Conservation (phyloP, 176 grass and related monocot genomes). For the Ensete ventricosum region DNA sequence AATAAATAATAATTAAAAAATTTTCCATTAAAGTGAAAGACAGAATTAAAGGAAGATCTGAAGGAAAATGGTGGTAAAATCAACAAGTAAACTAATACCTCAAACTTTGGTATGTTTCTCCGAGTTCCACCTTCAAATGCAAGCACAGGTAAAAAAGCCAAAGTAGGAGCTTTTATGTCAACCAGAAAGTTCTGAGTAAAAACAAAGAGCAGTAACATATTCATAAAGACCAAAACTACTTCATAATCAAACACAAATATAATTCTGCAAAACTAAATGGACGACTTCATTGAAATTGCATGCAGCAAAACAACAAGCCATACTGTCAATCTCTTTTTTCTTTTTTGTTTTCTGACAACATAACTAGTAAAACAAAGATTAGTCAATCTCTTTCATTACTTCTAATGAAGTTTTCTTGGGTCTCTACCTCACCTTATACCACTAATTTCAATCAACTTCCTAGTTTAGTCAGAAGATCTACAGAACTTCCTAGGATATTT, state of each 20-base stretch:
- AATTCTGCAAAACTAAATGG: too few relatives aligned
- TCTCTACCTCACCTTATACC: too few relatives aligned
- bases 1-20: not conserved
- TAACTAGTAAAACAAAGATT: too few relatives aligned
- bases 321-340: too few relatives aligned
- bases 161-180: conserved; percentile 78
- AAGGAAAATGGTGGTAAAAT: not conserved
- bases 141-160: conserved; percentile 71
- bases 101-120: conserved; percentile 90
- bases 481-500: too few relatives aligned
- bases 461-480: too few relatives aligned
- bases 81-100: conserved; percentile 34
- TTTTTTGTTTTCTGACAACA: too few relatives aligned
- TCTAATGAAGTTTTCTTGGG: too few relatives aligned
- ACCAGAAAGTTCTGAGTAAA: conserved; percentile 68
- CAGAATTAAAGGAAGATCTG: not conserved
- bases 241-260: not conserved
- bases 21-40: not conserved
- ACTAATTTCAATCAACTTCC: too few relatives aligned
- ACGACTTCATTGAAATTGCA: too few relatives aligned
- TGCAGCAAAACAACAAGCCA: too few relatives aligned
- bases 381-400: too few relatives aligned
- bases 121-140: conserved; percentile 93
- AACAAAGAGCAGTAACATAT: conserved; percentile 26
- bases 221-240: not conserved